Base-by-base conservation (phyloP, 108 stramenopile species). In the Hondaea fermentalgiana region DNA sequence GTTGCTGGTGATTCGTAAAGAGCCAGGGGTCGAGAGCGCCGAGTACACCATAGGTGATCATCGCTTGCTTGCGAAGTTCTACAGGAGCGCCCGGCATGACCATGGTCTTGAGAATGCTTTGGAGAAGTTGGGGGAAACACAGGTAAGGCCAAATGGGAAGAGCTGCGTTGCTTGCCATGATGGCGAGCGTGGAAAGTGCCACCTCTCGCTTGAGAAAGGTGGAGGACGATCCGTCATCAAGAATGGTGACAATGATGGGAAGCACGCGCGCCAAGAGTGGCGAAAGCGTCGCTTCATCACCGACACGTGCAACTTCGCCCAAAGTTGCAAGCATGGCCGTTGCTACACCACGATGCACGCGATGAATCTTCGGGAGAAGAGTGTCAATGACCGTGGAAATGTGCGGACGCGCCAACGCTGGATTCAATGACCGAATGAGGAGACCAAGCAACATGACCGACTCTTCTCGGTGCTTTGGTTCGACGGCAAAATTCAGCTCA, bases 401-500 rank as follows among this genome's bases (percentile, higher is more conserved):
- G 51, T 83, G 51, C 25, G 76, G 76, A 12, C 76, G 76, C n/a
- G 76, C 45, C 6, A 83, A 4, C 19, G 76, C 45, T 12, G 76
- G 45, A 21, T 53, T 28, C 6, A 83, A 17, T 6, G 76, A 83
- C 0, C 76, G 76, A 23, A 83, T 53, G 25, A 83, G 51, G 14
- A 83, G 25, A 28, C 76, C 76, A 35, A 83, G 76, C 12, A 83
- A 45, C 45, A 83, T 28, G n/a, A 83, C 76, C 6, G 76, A 83
- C 51, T 83, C 76, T 23, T 83, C 76, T 12, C 76, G 45, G 14
- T 83, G 76, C n/a, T 83, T 83, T 6, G 76, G 51, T 12, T 83
- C 76, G 19, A 83, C 76, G n/a, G 76, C 76, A 53, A 83, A 83
- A 35, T 83, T 83, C 43, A 83, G 76, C 51, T 83, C 76, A 35